A percentile compares a stretch with the other conserved stretches of the same genome.
These are phyloP conservation scores for Bauhinia variegata DNA, from an alignment of 306 rosid genomes.

Conservation along the genomic window DNA sequence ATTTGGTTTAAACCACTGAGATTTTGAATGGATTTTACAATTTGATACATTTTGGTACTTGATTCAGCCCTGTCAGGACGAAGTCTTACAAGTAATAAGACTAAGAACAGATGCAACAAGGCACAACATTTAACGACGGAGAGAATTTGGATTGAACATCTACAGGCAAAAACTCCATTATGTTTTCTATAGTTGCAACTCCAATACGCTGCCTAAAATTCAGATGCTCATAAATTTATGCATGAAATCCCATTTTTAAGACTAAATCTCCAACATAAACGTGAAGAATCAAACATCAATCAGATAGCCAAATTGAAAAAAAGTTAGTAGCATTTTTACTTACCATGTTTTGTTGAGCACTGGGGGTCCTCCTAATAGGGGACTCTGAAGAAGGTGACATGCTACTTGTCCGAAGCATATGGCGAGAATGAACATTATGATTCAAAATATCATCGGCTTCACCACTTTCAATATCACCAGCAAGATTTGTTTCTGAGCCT, in stretches of 20 bases:
- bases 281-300: slow-evolving; percentile 13
- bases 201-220: no score
- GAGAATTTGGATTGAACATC: no score
- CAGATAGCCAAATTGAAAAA: neutral
- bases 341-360: slow-evolving; percentile 66
- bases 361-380: slow-evolving; percentile 74
- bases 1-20: neutral
- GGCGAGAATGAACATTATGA: slow-evolving; percentile 62
- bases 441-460: slow-evolving; percentile 73
- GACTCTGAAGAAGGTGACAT: slow-evolving; percentile 93
- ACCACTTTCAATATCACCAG: slow-evolving; percentile 64
- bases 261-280: no score
- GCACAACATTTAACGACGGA: no score
- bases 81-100: no score
- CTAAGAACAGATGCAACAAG: no score
- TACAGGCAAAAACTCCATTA: no score
- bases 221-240: no score
- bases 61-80: neutral
- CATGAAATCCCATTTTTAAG: no score
- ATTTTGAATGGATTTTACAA: neutral
- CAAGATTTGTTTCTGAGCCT: slow-evolving; percentile 62
- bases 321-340: slow-evolving; percentile 36
- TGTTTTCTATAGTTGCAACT: no score
- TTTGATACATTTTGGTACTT: neutral
- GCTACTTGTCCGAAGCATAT: slow-evolving; percentile 60